phyloP scores from a whole-genome alignment of 768 basidiomycete species.

The Amanita subjunquillea region DNA sequence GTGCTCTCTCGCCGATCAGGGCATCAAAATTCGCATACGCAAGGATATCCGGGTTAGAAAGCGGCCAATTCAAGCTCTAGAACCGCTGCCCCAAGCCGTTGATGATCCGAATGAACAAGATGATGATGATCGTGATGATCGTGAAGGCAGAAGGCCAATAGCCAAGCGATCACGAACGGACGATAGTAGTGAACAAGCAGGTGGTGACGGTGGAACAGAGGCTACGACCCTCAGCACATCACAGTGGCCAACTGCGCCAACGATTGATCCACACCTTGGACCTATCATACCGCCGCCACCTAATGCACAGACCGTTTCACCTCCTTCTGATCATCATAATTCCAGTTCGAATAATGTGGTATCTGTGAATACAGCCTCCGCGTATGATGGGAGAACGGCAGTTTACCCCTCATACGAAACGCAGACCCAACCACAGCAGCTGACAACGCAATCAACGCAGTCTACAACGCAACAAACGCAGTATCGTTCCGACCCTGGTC shows the following conservation, averaged over 20 bases:
- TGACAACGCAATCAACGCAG: not conserved
- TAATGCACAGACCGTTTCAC: slow-evolving; percentile 14
- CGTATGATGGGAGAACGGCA: slow-evolving; percentile 22
- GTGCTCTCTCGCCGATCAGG: slow-evolving; percentile 88
- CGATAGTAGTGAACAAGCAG: slow-evolving; percentile 12
- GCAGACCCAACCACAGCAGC: slow-evolving; percentile 14
- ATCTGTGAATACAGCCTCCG: slow-evolving; percentile 16
- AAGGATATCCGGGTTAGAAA: slow-evolving; percentile 86
- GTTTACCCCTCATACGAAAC: slow-evolving; percentile 16
- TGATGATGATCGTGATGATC: slow-evolving; percentile 12
- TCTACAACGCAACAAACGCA: not conserved
- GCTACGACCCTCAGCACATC: not conserved
- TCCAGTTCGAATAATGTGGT: not conserved
- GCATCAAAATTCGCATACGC: slow-evolving; percentile 89
- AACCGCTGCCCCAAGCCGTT: slow-evolving; percentile 19
- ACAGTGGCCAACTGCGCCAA: slow-evolving; percentile 21
- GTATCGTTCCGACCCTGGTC: slow-evolving; percentile 1
- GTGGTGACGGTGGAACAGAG: not conserved
- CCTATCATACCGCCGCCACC: slow-evolving; percentile 25
- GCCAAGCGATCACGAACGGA: not conserved
- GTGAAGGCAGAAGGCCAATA: slow-evolving; percentile 3
- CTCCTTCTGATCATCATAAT: not conserved
- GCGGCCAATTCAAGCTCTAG: slow-evolving; percentile 36
- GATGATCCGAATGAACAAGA: slow-evolving; percentile 17
- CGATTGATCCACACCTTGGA: slow-evolving; percentile 22